Percentiles rank a stretch among this genome's conserved stretches.
phyloP scores from a whole-genome alignment of 208 protist genomes.

The Trichomonas tenax region DNA sequence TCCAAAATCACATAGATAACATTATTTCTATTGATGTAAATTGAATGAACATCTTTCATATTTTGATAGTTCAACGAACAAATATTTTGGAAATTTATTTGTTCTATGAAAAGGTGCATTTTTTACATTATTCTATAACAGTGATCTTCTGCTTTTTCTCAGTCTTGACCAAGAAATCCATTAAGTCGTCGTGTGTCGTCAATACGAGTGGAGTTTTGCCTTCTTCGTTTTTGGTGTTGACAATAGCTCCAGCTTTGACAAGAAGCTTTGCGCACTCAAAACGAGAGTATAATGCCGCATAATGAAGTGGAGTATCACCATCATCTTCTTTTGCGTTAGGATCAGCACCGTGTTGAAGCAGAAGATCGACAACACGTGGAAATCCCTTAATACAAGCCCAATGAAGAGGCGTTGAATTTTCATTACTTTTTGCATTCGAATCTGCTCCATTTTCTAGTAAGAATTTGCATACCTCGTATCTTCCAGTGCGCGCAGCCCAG shows the following conservation, averaged over 20 bases:
- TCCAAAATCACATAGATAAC: no score
- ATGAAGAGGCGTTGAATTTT: background rate
- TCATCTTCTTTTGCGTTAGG: background rate
- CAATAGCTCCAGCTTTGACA: background rate
- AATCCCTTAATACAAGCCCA: background rate
- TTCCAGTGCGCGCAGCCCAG: background rate
- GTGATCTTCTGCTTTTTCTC: background rate
- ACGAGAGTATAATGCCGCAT: background rate
- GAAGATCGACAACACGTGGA: background rate
- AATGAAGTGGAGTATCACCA: background rate
- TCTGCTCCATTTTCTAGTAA: background rate
- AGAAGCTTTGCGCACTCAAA: background rate
- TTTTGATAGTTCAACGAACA: no score
- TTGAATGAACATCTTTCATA: no score
- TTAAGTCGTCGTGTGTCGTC: background rate
- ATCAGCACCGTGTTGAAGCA: background rate
- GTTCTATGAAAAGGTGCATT: no score
- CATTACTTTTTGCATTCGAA: background rate
- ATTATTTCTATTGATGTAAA: no score
- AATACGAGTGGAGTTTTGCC: background rate
- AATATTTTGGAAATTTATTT: no score
- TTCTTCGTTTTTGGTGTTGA: background rate
- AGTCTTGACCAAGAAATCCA: background rate
- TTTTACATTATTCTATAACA: no score
- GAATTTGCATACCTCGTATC: background rate